A percentile compares a stretch with the other conserved stretches of the same genome.
phyloP scores from a whole-genome alignment of 2,329 filamentous ascomycete genomes.

The Cercospora zeae-maydis region DNA sequence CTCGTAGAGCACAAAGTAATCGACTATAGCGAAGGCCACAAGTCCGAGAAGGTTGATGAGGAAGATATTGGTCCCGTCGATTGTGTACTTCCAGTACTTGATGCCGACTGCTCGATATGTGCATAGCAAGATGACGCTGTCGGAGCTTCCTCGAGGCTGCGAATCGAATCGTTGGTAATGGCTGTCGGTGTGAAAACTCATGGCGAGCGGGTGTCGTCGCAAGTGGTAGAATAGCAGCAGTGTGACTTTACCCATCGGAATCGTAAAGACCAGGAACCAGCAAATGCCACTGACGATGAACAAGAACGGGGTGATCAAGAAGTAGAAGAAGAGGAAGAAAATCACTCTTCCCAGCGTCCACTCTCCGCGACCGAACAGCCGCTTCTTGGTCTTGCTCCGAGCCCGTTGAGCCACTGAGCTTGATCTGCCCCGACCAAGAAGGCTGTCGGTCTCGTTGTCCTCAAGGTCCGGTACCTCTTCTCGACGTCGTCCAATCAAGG shows the following conservation, averaged over 20 bases:
- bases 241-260: slow-evolving; percentile 96
- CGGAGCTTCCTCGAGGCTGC: slow-evolving; percentile 52
- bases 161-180: slow-evolving; percentile 64
- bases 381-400: slow-evolving; percentile 59
- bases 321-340: slow-evolving; percentile 96
- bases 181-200: slow-evolving; percentile 88
- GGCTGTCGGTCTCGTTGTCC: slow-evolving; percentile 80
- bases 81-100: slow-evolving; percentile 99
- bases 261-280: slow-evolving; percentile 96
- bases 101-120: slow-evolving; percentile 92
- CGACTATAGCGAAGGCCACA: slow-evolving; percentile 90
- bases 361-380: slow-evolving; percentile 89
- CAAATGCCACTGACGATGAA: slow-evolving; percentile 83
- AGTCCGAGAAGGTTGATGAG: slow-evolving; percentile 94
- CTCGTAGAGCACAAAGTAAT: slow-evolving; percentile 76
- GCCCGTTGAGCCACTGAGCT: slow-evolving; percentile 28
- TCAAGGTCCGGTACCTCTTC: slow-evolving; percentile 75
- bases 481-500: slow-evolving; percentile 79
- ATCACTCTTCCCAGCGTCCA: slow-evolving; percentile 94
- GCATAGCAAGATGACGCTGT: slow-evolving; percentile 77
- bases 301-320: slow-evolving; percentile 79
- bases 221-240: slow-evolving; percentile 87
- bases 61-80: slow-evolving; percentile 98
- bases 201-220: slow-evolving; percentile 82
- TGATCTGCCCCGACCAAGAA: slow-evolving; percentile 60